Percentiles rank a stretch among this genome's conserved stretches.
phyloP scores from a whole-genome alignment of 2,329 filamentous ascomycete species.

The Fusarium sp. region DNA sequence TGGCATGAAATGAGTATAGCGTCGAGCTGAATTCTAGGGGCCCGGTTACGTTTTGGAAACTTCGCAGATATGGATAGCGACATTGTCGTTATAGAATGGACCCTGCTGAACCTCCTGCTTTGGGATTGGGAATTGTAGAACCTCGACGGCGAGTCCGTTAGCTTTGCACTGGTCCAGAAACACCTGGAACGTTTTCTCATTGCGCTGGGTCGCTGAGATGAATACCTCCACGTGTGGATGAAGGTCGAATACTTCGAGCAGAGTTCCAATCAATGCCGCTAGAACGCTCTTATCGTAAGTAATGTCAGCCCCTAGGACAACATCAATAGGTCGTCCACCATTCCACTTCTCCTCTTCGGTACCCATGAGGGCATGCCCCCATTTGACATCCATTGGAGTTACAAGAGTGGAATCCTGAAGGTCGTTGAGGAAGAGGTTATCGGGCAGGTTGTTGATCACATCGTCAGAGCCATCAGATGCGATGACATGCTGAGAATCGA shows the following conservation, averaged over 20 bases:
- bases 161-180: slow-evolving; percentile 70
- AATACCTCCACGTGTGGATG: slow-evolving; percentile 69
- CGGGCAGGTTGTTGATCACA: slow-evolving; percentile 74
- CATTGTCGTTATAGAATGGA: slow-evolving; percentile 72
- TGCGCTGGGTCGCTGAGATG: slow-evolving; percentile 77
- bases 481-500: slow-evolving; percentile 68
- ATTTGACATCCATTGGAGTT: slow-evolving; percentile 67
- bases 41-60: slow-evolving; percentile 41
- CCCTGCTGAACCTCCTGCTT: slow-evolving; percentile 61
- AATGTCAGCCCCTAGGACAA: slow-evolving; percentile 81
- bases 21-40: background rate
- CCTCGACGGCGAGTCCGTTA: slow-evolving; percentile 56
- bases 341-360: slow-evolving; percentile 67
- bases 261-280: slow-evolving; percentile 71
- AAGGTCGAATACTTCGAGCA: slow-evolving; percentile 69
- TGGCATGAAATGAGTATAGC: slow-evolving; percentile 16
- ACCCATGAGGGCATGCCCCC: slow-evolving; percentile 70
- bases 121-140: slow-evolving; percentile 57
- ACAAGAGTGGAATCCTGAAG: slow-evolving; percentile 63
- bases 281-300: slow-evolving; percentile 77
- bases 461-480: slow-evolving; percentile 81
- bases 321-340: slow-evolving; percentile 61
- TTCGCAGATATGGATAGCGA: slow-evolving; percentile 66
- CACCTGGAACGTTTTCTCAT: slow-evolving; percentile 72
- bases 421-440: slow-evolving; percentile 75